Evolutionary conservation across 225 moss, liverwort and hornwort species (phyloP).

Genomic region (Physcomitrellopsis africana): DNA sequence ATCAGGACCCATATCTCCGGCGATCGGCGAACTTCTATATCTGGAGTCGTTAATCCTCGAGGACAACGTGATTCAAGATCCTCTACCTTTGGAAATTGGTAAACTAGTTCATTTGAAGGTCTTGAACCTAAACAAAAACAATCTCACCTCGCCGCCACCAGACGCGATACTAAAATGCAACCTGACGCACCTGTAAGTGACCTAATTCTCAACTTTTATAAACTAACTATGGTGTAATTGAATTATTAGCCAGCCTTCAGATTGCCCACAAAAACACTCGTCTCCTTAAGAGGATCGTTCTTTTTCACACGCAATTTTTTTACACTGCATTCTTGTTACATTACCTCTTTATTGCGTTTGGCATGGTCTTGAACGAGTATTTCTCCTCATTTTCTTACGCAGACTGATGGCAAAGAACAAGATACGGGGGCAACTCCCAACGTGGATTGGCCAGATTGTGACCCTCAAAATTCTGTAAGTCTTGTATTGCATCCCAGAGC

Average conservation of each 20-base stretch:
- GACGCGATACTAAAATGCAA: slow-evolving; percentile 52
- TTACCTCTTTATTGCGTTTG: background rate
- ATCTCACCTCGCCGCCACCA: slow-evolving; percentile 39
- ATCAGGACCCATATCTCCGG: slow-evolving; percentile 37
- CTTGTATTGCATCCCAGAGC: too few relatives aligned
- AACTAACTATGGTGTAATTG: background rate
- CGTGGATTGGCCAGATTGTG: slow-evolving; percentile 49
- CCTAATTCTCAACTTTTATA: background rate
- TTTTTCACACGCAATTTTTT: background rate
- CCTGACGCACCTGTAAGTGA: slow-evolving; percentile 48
- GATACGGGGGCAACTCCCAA: slow-evolving; percentile 47
- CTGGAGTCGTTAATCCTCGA: slow-evolving; percentile 47
- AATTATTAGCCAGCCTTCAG: background rate
- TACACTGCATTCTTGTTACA: background rate
- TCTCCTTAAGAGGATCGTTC: background rate
- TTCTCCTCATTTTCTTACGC: background rate
- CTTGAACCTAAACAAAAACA: slow-evolving; percentile 46
- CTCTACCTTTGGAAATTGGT: slow-evolving; percentile 47
- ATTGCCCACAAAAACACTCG: too few relatives aligned
- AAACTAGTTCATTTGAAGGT: slow-evolving; percentile 41
- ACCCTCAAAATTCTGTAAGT: slow-evolving; percentile 49
- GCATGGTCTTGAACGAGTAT: background rate
- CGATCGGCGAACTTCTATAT: slow-evolving; percentile 41
- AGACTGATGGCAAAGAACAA: slow-evolving; percentile 43
- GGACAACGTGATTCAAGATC: slow-evolving; percentile 36